Percentiles rank a stretch among this genome's conserved stretches.
phyloP scores from a whole-genome alignment of 176 grass and related monocot genomes.

The Cymbopogon citratus region DNA sequence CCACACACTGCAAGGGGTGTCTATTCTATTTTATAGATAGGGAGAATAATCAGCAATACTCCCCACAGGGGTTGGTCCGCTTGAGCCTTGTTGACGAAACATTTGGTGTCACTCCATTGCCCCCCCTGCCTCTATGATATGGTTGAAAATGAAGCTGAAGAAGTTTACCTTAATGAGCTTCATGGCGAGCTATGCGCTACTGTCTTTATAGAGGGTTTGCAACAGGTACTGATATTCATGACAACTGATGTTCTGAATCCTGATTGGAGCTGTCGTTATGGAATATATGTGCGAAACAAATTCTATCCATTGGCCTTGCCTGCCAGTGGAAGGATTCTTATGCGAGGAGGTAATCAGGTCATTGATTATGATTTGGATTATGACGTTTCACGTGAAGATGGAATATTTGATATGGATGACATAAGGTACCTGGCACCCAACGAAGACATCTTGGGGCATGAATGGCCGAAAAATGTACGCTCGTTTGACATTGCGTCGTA shows the following conservation, averaged over 20 bases:
- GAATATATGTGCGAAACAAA: neutral
- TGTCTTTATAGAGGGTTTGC: neutral
- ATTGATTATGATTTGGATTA: neutral
- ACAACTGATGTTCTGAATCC: neutral
- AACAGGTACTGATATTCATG: neutral
- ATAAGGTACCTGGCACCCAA: neutral
- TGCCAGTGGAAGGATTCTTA: neutral
- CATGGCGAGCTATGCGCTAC: neutral
- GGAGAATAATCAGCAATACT: neutral
- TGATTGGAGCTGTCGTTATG: neutral
- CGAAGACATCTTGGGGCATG: slow-evolving; percentile 4
- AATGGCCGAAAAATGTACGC: neutral
- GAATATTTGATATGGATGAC: neutral
- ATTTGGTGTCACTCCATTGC: neutral
- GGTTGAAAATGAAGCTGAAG: neutral
- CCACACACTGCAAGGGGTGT: neutral
- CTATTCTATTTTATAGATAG: neutral
- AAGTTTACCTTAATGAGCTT: neutral
- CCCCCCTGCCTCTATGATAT: neutral
- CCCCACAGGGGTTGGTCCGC: neutral
- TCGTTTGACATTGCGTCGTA: neutral
- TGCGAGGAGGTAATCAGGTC: neutral
- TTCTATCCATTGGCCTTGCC: neutral
- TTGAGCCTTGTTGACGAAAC: slow-evolving; percentile 25
- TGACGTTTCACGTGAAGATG: neutral